phyloP scores from a whole-genome alignment of 495 filamentous ascomycete species.

The Xylaria telfairii region DNA sequence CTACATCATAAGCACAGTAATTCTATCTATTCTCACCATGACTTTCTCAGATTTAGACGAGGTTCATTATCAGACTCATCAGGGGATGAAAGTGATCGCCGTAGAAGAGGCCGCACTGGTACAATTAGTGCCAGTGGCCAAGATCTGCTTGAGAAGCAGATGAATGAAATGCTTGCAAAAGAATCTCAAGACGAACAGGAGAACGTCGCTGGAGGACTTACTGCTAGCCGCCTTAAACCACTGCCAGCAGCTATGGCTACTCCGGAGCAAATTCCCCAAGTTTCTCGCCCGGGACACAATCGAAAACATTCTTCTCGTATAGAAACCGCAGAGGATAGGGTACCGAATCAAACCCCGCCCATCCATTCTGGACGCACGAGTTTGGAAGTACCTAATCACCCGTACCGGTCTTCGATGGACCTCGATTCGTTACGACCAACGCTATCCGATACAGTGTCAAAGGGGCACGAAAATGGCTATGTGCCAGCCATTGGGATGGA shows the following conservation, averaged over 20 bases:
- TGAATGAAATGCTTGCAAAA: slow-evolving; percentile 66
- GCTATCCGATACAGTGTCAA: slow-evolving; percentile 43
- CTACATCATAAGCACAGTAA: slow-evolving; percentile 54
- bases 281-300: slow-evolving; percentile 31
- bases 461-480: slow-evolving; percentile 35
- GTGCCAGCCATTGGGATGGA: slow-evolving; percentile 51
- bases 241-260: slow-evolving; percentile 36
- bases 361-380: slow-evolving; percentile 40
- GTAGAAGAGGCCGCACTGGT: slow-evolving; percentile 42
- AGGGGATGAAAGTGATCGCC: slow-evolving; percentile 52
- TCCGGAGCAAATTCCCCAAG: slow-evolving; percentile 40
- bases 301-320: slow-evolving; percentile 40
- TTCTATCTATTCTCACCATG: slow-evolving; percentile 45
- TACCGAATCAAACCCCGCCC: slow-evolving; percentile 36
- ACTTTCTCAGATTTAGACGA: slow-evolving; percentile 46
- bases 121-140: slow-evolving; percentile 50
- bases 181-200: slow-evolving; percentile 51
- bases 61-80: slow-evolving; percentile 54
- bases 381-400: slow-evolving; percentile 46
- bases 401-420: slow-evolving; percentile 46
- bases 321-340: slow-evolving; percentile 42
- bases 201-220: slow-evolving; percentile 37
- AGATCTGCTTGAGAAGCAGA: slow-evolving; percentile 69
- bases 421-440: slow-evolving; percentile 49
- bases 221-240: slow-evolving; percentile 39